These are phyloP conservation scores for Mycosphaerelloides madeirae DNA, from an alignment of 2,329 filamentous ascomycete genomes.

Conservation along the genomic window DNA sequence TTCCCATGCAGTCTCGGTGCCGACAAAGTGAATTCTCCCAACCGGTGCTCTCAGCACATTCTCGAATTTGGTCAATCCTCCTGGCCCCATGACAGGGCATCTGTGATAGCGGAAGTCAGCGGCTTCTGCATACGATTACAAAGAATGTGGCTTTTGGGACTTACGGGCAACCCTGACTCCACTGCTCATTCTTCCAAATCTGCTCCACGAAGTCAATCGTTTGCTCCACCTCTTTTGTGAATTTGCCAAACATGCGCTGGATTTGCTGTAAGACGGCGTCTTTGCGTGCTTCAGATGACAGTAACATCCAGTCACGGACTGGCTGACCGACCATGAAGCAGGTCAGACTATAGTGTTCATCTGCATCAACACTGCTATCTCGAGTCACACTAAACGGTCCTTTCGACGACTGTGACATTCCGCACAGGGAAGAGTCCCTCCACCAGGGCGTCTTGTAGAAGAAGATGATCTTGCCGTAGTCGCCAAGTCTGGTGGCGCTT, in stretches of 20 bases:
- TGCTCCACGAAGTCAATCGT: constrained; percentile 28
- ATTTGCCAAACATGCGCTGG: constrained; percentile 27
- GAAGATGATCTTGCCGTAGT: constrained; percentile 51
- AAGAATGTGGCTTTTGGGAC: no score
- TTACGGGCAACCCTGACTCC: constrained; percentile 24
- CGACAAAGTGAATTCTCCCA: constrained; percentile 49
- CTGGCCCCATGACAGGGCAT: constrained; percentile 23
- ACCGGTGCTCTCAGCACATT: constrained; percentile 22
- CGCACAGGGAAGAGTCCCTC: constrained; percentile 42
- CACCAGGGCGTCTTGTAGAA: constrained; percentile 47
- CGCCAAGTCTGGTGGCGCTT: constrained; percentile 33
- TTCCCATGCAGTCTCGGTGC: constrained; percentile 49
- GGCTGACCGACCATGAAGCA: constrained; percentile 40
- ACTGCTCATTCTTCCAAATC: constrained; percentile 22
- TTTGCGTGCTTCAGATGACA: constrained; percentile 27
- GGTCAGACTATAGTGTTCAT: constrained; percentile 32
- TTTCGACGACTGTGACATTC: constrained; percentile 39
- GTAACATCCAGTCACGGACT: constrained; percentile 35
- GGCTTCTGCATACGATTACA: no score
- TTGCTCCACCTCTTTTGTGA: constrained; percentile 24
- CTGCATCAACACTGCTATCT: constrained; percentile 38
- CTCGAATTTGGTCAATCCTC: constrained; percentile 22
- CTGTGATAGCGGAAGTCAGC: no score
- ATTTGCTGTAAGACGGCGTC: constrained; percentile 36
- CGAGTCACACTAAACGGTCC: constrained; percentile 46